Conservation (phyloP, 2,329 filamentous ascomycete species). For the Calonectria multiphialidica region DNA sequence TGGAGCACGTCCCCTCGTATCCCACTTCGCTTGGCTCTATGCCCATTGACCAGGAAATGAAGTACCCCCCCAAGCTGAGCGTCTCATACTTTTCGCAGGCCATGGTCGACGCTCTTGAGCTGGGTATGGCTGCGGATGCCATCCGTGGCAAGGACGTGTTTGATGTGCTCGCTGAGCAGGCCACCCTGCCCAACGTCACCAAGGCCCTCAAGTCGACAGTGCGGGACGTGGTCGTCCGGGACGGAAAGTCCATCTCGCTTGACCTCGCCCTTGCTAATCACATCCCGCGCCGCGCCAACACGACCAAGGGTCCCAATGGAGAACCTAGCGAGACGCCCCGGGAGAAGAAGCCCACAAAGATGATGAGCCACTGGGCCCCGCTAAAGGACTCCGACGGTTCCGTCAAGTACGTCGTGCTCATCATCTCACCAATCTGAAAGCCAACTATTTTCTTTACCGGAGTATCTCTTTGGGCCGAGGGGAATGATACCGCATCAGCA, state of each 20-base stretch:
- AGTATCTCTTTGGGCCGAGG: not conserved
- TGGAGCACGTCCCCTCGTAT: conserved; percentile 44
- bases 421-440: conserved; percentile 28
- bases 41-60: conserved; percentile 43
- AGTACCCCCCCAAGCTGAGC: conserved; percentile 48
- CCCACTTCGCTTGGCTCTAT: conserved; percentile 38
- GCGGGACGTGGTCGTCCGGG: conserved; percentile 50
- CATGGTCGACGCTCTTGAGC: conserved; percentile 60
- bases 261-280: conserved; percentile 45
- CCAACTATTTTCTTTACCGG: not conserved
- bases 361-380: conserved; percentile 47
- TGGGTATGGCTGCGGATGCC: conserved; percentile 50
- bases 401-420: conserved; percentile 42
- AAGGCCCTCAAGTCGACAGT: conserved; percentile 60
- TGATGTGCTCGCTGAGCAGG: conserved; percentile 63
- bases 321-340: conserved; percentile 27
- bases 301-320: conserved; percentile 27
- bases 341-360: conserved; percentile 36
- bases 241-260: conserved; percentile 51
- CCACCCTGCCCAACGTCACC: conserved; percentile 56
- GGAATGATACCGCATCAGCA: not conserved
- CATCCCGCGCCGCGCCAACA: conserved; percentile 42
- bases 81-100: conserved; percentile 61
- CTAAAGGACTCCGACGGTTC: conserved; percentile 39
- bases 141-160: conserved; percentile 65